phyloP scores from a whole-genome alignment of 225 moss, liverwort and hornwort genomes.

The Marchantia polymorpha region DNA sequence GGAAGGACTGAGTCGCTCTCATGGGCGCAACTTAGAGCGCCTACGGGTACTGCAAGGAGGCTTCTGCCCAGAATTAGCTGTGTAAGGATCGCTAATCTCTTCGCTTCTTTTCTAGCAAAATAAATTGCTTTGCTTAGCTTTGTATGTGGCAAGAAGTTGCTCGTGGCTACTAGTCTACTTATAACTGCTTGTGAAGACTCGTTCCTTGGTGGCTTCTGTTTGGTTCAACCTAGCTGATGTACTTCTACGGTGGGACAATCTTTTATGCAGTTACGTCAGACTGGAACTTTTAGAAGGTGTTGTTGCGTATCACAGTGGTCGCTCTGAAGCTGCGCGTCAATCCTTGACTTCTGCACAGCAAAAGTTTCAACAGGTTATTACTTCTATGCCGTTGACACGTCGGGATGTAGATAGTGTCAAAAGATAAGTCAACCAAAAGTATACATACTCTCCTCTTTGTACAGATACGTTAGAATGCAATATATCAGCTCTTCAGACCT shows the following conservation, averaged over 20 bases:
- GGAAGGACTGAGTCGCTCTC: conserved; percentile 80
- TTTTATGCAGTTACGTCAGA: conserved; percentile 59
- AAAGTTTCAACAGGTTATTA: conserved; percentile 69
- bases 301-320: conserved; percentile 85
- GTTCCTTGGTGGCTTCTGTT: background rate
- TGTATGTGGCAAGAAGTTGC: background rate
- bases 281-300: conserved; percentile 95
- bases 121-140: no score
- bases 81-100: conserved; percentile 32
- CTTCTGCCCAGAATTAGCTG: conserved; percentile 92
- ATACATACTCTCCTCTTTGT: no score
- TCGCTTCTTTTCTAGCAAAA: background rate
- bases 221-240: background rate
- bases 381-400: background rate
- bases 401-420: background rate
- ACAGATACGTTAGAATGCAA: no score
- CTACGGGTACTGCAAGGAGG: conserved; percentile 92
- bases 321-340: conserved; percentile 57
- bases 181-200: background rate
- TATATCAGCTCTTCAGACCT: no score
- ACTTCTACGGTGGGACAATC: background rate
- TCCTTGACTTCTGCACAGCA: conserved; percentile 71
- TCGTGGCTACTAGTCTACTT: background rate
- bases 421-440: background rate
- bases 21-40: conserved; percentile 80